Conservation (phyloP, 208 protist genomes). For the Lotmaria passim region DNA sequence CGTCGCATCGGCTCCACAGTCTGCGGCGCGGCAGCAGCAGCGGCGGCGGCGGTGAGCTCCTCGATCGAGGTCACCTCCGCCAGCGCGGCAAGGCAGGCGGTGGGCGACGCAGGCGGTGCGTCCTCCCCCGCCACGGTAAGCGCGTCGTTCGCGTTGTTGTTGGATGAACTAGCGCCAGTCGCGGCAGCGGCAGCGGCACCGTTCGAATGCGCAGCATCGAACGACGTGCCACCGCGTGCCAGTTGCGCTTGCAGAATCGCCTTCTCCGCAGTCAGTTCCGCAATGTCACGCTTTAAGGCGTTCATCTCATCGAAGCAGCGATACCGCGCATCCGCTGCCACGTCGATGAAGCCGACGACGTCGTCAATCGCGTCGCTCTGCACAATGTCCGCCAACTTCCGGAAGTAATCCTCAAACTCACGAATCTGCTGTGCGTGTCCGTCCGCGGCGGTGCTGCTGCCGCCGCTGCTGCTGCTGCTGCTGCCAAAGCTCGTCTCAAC, state of each 20-base stretch:
- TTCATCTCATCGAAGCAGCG: constrained; percentile 59
- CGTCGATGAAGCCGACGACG: constrained; percentile 63
- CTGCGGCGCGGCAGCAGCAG: background rate
- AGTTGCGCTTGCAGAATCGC: constrained; percentile 27
- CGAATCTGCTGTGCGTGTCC: constrained; percentile 9
- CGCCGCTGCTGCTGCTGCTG: no score
- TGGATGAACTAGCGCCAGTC: no score
- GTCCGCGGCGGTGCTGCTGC: background rate
- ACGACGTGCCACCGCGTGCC: background rate
- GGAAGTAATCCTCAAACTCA: constrained; percentile 58
- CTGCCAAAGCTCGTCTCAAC: constrained; percentile 12
- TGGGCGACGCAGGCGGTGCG: constrained; percentile 6
- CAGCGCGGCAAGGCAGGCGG: constrained; percentile 16
- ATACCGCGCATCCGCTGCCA: constrained; percentile 54
- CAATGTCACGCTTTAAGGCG: constrained; percentile 48
- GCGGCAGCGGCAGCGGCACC: background rate
- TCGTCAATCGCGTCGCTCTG: constrained; percentile 52
- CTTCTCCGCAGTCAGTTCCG: constrained; percentile 36
- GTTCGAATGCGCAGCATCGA: background rate
- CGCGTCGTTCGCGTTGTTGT: no score
- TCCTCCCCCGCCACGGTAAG: no score
- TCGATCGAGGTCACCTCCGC: constrained; percentile 17
- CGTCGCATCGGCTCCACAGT: background rate
- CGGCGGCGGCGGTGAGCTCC: background rate
- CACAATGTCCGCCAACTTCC: constrained; percentile 49